Percentiles rank a stretch among this genome's conserved stretches.
Evolutionary conservation across 1,284 basidiomycete species (phyloP).

Genomic region (Lignosus rhinocerotis): DNA sequence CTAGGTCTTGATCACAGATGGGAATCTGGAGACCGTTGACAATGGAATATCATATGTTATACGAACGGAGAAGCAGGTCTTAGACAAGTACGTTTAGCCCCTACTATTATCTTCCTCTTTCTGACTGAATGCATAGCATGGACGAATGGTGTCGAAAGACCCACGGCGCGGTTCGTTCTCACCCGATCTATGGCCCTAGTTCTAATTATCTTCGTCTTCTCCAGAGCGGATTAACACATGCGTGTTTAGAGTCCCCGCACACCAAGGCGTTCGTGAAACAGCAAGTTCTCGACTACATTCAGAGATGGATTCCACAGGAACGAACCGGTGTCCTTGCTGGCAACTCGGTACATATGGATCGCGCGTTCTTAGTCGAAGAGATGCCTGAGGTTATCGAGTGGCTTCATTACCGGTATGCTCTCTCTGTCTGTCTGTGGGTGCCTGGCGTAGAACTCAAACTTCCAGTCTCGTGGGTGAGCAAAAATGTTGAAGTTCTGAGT

Average conservation of each 20-base stretch:
- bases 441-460: neutral
- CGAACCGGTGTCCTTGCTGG: conserved; percentile 73
- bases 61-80: conserved; percentile 55
- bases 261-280: conserved; percentile 53
- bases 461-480: conserved; percentile 27
- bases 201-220: neutral
- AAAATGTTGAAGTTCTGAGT: neutral
- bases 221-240: conserved; percentile 73
- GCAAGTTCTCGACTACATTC: conserved; percentile 67
- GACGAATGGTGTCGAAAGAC: conserved; percentile 75
- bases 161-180: conserved; percentile 57
- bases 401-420: conserved; percentile 73
- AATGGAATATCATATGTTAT: conserved; percentile 75
- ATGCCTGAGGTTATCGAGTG: conserved; percentile 77
- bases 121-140: conserved; percentile 51
- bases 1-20: conserved; percentile 81
- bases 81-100: conserved; percentile 56
- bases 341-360: conserved; percentile 80
- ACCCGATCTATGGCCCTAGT: neutral
- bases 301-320: conserved; percentile 69
- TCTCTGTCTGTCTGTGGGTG: neutral
- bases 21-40: conserved; percentile 73
- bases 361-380: conserved; percentile 67
- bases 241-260: conserved; percentile 65
- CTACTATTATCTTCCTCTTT: neutral